Evolutionary conservation across 768 basidiomycete species (phyloP).

Genomic region (Xerocomellus dryophilus): DNA sequence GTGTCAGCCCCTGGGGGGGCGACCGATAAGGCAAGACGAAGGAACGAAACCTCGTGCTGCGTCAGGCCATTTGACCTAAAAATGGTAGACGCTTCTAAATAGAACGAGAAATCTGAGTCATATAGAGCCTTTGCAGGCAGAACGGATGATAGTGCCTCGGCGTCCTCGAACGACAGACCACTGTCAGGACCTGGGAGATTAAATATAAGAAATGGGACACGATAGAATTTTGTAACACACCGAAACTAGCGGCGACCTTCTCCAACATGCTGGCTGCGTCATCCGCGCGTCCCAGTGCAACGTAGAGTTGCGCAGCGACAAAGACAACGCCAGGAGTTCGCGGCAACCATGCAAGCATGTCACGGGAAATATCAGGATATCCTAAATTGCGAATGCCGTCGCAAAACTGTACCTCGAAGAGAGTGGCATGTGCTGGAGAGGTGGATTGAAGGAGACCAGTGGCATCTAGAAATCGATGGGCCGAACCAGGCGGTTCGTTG

Average conservation of each 20-base stretch:
- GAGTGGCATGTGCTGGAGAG: constrained; percentile 64
- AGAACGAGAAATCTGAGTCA: constrained; percentile 68
- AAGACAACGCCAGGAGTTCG: constrained; percentile 73
- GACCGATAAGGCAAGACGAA: constrained; percentile 75
- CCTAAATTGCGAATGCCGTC: constrained; percentile 64
- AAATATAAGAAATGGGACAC: neutral
- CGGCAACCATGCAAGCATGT: constrained; percentile 75
- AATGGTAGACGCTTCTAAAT: constrained; percentile 69
- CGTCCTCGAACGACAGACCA: constrained; percentile 56
- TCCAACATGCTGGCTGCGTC: constrained; percentile 74
- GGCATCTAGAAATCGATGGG: constrained; percentile 68
- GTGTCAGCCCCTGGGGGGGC: constrained; percentile 53
- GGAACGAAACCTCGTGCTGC: constrained; percentile 67
- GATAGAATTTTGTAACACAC: constrained; percentile 42
- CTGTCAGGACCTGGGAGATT: constrained; percentile 43
- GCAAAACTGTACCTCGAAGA: constrained; percentile 70
- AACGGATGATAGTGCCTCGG: constrained; percentile 57
- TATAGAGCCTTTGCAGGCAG: constrained; percentile 57
- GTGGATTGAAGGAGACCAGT: constrained; percentile 66
- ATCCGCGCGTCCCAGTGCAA: constrained; percentile 63
- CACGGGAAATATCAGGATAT: constrained; percentile 56
- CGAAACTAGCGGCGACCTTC: constrained; percentile 70
- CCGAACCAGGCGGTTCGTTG: constrained; percentile 51
- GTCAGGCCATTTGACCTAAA: constrained; percentile 61
- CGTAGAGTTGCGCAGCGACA: constrained; percentile 63